phyloP scores from a whole-genome alignment of 345 rosid species.

The Lagerstroemia speciosa region DNA sequence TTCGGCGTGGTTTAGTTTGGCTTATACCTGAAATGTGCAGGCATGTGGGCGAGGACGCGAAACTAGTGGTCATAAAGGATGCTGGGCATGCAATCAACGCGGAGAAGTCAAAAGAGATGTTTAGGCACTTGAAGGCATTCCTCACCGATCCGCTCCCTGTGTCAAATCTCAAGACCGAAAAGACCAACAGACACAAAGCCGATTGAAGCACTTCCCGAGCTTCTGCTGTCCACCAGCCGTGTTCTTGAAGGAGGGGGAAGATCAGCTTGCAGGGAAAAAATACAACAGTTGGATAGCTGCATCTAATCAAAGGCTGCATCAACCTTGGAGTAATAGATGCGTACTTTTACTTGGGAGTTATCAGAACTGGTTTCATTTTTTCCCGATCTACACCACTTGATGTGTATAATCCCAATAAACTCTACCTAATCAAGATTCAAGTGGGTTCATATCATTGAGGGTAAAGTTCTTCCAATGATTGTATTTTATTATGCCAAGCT shows the following conservation, averaged over 20 bases:
- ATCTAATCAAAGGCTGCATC: no score
- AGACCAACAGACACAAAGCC: conserved; percentile 22
- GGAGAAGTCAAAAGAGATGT: conserved; percentile 63
- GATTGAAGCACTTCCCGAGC: conserved; percentile 17
- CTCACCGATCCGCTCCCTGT: conserved; percentile 31
- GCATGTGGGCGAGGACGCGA: conserved; percentile 53
- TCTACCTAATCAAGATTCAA: no score
- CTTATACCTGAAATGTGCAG: conserved; percentile 22
- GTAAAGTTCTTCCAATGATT: no score
- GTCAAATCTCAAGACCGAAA: neutral
- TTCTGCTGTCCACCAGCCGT: neutral
- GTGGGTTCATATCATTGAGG: no score
- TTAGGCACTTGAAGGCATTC: conserved; percentile 55
- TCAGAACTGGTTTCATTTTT: no score
- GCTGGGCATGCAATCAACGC: conserved; percentile 69
- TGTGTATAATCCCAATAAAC: no score
- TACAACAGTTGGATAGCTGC: no score
- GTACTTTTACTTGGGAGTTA: no score
- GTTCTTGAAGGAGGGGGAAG: neutral
- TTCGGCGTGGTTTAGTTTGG: neutral
- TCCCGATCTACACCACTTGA: no score
- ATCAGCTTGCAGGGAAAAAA: no score
- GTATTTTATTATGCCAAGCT: no score
- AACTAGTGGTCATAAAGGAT: conserved; percentile 50
- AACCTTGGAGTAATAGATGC: no score